phyloP scores from a whole-genome alignment of 2,329 filamentous ascomycete genomes.

The Scytalidium sp. region DNA sequence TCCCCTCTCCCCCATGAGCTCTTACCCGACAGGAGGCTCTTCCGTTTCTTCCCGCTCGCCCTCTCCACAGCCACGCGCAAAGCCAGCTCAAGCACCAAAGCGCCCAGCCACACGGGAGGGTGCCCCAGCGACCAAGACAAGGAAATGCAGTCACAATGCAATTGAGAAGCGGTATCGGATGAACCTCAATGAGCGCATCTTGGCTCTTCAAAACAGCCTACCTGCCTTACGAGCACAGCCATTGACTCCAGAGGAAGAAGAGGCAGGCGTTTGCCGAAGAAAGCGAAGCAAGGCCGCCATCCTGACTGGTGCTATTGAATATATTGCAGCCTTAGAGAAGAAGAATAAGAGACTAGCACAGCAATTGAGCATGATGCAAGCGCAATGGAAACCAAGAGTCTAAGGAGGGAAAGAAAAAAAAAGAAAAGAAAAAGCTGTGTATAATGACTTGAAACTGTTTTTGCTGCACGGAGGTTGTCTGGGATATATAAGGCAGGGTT shows the following conservation, averaged over 20 bases:
- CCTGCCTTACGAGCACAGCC: background rate
- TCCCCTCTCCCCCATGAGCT: background rate
- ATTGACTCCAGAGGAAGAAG: background rate
- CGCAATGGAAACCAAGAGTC: background rate
- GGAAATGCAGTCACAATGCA: slow-evolving; percentile 12
- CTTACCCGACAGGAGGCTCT: background rate
- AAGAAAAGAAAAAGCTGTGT: background rate
- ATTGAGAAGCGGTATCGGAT: slow-evolving; percentile 16
- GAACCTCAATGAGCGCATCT: slow-evolving; percentile 15
- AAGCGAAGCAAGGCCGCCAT: slow-evolving; percentile 17
- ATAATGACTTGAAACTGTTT: background rate
- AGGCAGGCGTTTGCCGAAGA: background rate
- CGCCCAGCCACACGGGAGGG: background rate
- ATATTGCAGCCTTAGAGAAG: slow-evolving; percentile 17
- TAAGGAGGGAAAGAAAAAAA: background rate
- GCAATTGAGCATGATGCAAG: background rate
- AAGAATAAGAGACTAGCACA: slow-evolving; percentile 9
- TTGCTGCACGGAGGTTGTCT: background rate
- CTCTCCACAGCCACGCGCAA: background rate
- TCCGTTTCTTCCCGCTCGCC: background rate
- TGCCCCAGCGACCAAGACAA: slow-evolving; percentile 6
- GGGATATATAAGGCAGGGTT: background rate
- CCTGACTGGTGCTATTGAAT: slow-evolving; percentile 16
- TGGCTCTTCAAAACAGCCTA: background rate
- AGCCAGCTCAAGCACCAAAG: background rate